Conservation (phyloP, 2,329 filamentous ascomycete species). For the Pestalotiopsis sp. region DNA sequence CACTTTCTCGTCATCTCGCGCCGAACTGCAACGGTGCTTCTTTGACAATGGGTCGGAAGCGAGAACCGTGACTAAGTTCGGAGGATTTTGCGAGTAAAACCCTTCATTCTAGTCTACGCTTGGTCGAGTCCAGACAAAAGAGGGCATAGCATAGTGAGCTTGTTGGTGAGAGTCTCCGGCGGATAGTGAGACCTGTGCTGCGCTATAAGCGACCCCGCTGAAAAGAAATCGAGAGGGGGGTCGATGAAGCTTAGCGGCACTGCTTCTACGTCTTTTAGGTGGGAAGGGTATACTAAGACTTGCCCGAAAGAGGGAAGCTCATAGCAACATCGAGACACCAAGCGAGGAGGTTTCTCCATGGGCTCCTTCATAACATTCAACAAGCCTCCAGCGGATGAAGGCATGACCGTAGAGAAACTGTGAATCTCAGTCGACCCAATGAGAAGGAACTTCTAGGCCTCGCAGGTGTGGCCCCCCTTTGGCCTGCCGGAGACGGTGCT, state of each 20-base stretch:
- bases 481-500: conserved; percentile 17
- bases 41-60: not conserved
- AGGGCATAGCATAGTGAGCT: not conserved
- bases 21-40: not conserved
- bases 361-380: conserved; percentile 42
- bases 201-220: not conserved
- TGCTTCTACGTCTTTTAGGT: conserved; percentile 2
- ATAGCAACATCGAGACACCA: conserved; percentile 39
- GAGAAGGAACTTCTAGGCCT: conserved; percentile 23
- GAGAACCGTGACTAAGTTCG: not conserved
- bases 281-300: not conserved
- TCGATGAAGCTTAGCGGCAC: conserved; percentile 8
- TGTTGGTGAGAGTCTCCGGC: not conserved
- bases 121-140: not conserved
- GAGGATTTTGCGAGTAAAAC: not conserved
- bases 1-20: not conserved
- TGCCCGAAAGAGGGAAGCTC: conserved; percentile 16
- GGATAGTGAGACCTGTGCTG: not conserved
- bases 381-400: conserved; percentile 50
- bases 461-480: conserved; percentile 26
- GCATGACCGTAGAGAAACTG: conserved; percentile 53
- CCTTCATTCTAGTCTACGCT: not conserved
- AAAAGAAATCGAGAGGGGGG: not conserved
- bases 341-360: conserved; percentile 30
- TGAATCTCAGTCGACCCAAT: conserved; percentile 40